These are phyloP conservation scores for Microbotryum saponariae DNA, from an alignment of 1,284 basidiomycete species.

Conservation along the genomic window DNA sequence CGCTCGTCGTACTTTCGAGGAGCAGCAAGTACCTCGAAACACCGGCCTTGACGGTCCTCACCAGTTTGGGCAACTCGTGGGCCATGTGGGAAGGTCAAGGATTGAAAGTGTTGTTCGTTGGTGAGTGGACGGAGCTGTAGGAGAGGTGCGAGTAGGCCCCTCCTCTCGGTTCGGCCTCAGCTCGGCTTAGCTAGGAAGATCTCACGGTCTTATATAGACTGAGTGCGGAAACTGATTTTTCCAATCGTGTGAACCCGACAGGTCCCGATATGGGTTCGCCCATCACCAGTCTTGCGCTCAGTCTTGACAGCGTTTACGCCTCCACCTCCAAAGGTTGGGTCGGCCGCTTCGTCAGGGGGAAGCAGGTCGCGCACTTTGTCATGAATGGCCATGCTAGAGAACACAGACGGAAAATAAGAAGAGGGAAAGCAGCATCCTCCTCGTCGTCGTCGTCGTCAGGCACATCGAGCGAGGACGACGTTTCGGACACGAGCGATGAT, in stretches of 20 bases:
- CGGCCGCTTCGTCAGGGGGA: slow-evolving; percentile 69
- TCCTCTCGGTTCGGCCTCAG: neutral
- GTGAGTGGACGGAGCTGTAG: slow-evolving; percentile 48
- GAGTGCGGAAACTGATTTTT: neutral
- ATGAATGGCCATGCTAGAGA: neutral
- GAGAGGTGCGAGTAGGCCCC: neutral
- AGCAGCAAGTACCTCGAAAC: slow-evolving; percentile 54
- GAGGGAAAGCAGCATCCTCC: neutral
- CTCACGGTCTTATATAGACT: neutral
- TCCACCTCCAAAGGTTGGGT: slow-evolving; percentile 57
- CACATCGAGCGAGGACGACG: slow-evolving; percentile 13
- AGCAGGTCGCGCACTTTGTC: slow-evolving; percentile 54
- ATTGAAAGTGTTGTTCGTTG: slow-evolving; percentile 87
- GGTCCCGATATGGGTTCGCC: slow-evolving; percentile 67
- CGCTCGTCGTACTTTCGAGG: slow-evolving; percentile 79
- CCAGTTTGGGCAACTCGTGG: slow-evolving; percentile 85
- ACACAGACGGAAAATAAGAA: neutral
- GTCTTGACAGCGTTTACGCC: slow-evolving; percentile 78
- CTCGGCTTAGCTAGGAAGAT: neutral
- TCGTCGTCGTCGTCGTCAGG: slow-evolving; percentile 5
- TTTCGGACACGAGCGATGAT: slow-evolving; percentile 4
- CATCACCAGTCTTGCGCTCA: slow-evolving; percentile 71
- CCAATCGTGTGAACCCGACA: too few relatives aligned
- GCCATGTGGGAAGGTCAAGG: slow-evolving; percentile 92
- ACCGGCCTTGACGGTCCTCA: slow-evolving; percentile 52